phyloP scores from a whole-genome alignment of 305 asterid species.

The Salvia sclarea region DNA sequence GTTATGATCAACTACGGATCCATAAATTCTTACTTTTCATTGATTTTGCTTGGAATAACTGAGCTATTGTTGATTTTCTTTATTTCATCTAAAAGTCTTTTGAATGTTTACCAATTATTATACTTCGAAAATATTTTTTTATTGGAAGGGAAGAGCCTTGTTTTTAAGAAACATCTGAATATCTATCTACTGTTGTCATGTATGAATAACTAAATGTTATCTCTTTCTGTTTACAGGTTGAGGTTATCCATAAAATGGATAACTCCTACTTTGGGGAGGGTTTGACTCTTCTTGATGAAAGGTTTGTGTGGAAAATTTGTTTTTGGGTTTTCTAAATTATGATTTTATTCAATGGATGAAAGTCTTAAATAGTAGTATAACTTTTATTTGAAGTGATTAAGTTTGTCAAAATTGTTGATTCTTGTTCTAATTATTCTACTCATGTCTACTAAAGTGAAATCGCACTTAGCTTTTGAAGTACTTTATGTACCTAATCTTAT shows the following conservation, averaged over 20 bases:
- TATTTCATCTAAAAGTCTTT: background rate
- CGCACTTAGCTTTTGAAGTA: background rate
- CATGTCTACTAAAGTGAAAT: background rate
- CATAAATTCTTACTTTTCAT: background rate
- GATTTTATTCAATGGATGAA: conserved; percentile 4
- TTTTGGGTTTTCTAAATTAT: background rate
- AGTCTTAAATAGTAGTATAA: conserved; percentile 1
- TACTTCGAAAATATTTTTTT: background rate
- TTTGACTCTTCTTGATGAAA: conserved; percentile 65
- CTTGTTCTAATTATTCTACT: conserved; percentile 12
- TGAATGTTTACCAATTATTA: background rate
- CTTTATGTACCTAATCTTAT: background rate
- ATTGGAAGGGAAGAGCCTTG: background rate
- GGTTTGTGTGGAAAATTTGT: conserved; percentile 40
- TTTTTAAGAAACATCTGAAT: conserved; percentile 13
- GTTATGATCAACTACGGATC: conserved; percentile 20
- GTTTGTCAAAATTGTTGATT: background rate
- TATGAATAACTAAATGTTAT: conserved; percentile 25
- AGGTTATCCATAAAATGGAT: conserved; percentile 51
- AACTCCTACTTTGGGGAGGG: conserved; percentile 71
- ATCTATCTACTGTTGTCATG: conserved; percentile 16
- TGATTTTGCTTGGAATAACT: background rate
- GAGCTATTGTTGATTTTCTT: background rate
- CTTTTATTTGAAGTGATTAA: conserved; percentile 3
- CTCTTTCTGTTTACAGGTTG: conserved; percentile 46